Conservation (phyloP, 2,329 filamentous ascomycete species). For the Ceratocystis alfenasii region DNA sequence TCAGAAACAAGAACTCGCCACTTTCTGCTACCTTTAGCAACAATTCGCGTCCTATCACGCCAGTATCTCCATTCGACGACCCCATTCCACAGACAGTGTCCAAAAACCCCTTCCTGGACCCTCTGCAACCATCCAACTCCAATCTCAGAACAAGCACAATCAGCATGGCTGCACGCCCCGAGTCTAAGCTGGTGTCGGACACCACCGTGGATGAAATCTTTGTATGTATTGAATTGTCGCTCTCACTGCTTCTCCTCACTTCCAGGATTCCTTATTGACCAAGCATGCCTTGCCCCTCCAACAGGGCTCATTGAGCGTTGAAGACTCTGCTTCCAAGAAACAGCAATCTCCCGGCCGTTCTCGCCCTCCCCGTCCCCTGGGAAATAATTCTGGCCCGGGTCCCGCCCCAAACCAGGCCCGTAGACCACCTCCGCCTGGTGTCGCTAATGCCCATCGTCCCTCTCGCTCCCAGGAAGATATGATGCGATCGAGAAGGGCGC, state of each 20-base stretch:
- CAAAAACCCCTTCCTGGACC: conserved; percentile 64
- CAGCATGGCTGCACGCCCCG: conserved; percentile 38
- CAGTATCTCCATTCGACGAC: conserved; percentile 49
- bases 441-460: conserved; percentile 55
- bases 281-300: not conserved
- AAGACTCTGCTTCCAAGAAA: conserved; percentile 52
- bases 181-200: conserved; percentile 33
- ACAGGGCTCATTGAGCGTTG: conserved; percentile 37
- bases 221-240: conserved; percentile 44
- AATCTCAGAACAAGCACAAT: conserved; percentile 13
- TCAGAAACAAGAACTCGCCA: conserved; percentile 58
- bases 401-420: conserved; percentile 27
- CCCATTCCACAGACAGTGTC: conserved; percentile 47
- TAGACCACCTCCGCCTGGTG: conserved; percentile 43
- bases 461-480: conserved; percentile 34
- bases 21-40: conserved; percentile 27
- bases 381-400: conserved; percentile 2
- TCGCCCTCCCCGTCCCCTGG: conserved; percentile 22
- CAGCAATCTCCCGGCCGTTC: conserved; percentile 30
- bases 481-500: conserved; percentile 35
- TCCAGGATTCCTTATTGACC: not conserved
- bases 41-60: conserved; percentile 29
- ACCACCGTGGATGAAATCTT: conserved; percentile 57
- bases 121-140: conserved; percentile 24
- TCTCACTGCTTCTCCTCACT: not conserved